These are phyloP conservation scores for Geotrichum klebahnii DNA, from an alignment of 1,139 yeast genomes.

Conservation along the genomic window DNA sequence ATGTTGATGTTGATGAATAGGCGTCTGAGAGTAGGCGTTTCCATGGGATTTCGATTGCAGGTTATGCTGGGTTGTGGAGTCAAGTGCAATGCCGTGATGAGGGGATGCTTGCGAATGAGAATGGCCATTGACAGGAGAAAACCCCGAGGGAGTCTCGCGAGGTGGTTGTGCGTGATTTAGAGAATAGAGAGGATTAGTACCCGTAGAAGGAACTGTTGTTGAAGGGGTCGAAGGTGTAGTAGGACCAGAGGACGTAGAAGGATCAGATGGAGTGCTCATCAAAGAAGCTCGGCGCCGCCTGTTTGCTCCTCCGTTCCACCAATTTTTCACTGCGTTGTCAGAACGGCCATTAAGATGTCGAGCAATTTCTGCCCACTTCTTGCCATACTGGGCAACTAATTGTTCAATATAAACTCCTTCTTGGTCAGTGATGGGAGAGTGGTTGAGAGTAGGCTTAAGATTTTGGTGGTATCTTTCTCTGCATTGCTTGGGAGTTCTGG, in stretches of 20 bases:
- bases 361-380: conserved; percentile 92
- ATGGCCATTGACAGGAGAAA: neutral
- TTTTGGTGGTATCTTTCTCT: conserved; percentile 90
- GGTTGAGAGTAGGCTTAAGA: conserved; percentile 75
- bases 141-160: conserved; percentile 1
- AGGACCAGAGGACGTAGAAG: neutral
- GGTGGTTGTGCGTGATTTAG: neutral
- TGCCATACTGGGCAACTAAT: conserved; percentile 74
- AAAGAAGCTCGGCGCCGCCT: conserved; percentile 57
- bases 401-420: conserved; percentile 81
- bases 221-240: no score
- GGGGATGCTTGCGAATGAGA: conserved; percentile 6
- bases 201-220: neutral
- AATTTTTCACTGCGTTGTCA: conserved; percentile 88
- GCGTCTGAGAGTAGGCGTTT: conserved; percentile 1
- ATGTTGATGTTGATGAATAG: neutral
- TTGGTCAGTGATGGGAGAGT: conserved; percentile 76
- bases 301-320: conserved; percentile 96
- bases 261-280: conserved; percentile 1
- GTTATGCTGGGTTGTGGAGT: no score
- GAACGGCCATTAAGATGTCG: conserved; percentile 81
- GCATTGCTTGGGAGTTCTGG: conserved; percentile 89
- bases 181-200: neutral
- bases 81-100: neutral
- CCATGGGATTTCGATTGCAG: no score